Base-by-base conservation (phyloP, 352 stramenopile species). In the Thalassiosira exigua region DNA sequence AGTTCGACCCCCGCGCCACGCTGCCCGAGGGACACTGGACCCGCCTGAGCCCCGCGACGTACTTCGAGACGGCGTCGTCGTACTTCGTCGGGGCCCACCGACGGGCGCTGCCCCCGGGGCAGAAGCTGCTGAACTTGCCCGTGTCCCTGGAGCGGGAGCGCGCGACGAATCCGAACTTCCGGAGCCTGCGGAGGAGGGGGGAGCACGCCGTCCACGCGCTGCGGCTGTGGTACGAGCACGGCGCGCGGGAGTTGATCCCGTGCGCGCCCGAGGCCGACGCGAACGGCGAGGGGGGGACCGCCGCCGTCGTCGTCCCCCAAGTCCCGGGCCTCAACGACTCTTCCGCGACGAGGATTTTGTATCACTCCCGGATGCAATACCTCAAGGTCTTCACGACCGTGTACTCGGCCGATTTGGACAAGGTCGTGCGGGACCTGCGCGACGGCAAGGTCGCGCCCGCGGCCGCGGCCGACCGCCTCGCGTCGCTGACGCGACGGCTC, bases 31-130 rank as follows among this genome's bases (percentile, higher is more conserved):
- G 71, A 60, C 67, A 76, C 19, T 92, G 85, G 84, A 86, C 72
- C 50, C 79, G 71, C 14, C 78, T 89, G 71, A 44, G 75, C 22
- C 88, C 88, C 9, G 58, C 68, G n/a, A 67, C 70, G 2, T 93
- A 90, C 57, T 93, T 93, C 53, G 75, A 88, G 46, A 86, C 79
- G 21, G 88, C 81, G 24, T 87, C 81, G 5, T 79, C 91, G 24
- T 77, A 87, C 27, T 87, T 88, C 39, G 69, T 90, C 17, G 79
- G 78, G 21, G 46, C 80, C 17, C 88, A 93, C 72, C 75, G 86
- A 56, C 52, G 84, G 19, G 79, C 71, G 51, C 56, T 93, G 12
- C 81, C 85, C 4, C 72, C 85, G 42, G 85, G 68, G 19, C 71
- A 82, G 26, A 91, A 86, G 59, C 54, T 93, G 9, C 48, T 93